Conservation (phyloP, 768 basidiomycete genomes). For the Boletellus ananas region DNA sequence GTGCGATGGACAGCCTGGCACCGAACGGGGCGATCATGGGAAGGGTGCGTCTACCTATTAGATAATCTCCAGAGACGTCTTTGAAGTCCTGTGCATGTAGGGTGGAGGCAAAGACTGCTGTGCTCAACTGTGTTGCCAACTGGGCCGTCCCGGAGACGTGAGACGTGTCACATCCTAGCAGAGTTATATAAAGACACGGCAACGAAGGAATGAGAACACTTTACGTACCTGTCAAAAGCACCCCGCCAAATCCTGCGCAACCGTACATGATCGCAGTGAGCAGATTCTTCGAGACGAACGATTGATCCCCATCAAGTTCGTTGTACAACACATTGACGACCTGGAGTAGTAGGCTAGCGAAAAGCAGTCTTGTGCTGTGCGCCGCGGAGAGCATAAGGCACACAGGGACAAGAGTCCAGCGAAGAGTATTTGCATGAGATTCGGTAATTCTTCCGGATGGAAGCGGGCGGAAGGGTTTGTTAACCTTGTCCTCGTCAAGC, state of each 20-base stretch:
- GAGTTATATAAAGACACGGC: background rate
- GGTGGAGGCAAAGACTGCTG: slow-evolving; percentile 29
- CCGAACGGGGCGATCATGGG: slow-evolving; percentile 36
- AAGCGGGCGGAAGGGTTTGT: slow-evolving; percentile 41
- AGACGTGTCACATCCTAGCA: slow-evolving; percentile 15
- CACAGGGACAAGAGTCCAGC: slow-evolving; percentile 31
- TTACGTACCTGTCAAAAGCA: slow-evolving; percentile 31
- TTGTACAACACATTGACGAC: slow-evolving; percentile 32
- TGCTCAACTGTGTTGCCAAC: slow-evolving; percentile 27
- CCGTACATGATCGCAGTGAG: slow-evolving; percentile 33
- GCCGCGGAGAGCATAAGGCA: slow-evolving; percentile 31
- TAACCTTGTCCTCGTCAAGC: slow-evolving; percentile 38
- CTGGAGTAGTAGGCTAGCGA: slow-evolving; percentile 26
- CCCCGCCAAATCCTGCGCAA: slow-evolving; percentile 32
- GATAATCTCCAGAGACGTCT: slow-evolving; percentile 39
- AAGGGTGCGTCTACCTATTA: slow-evolving; percentile 35
- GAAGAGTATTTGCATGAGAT: slow-evolving; percentile 30
- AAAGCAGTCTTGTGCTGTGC: slow-evolving; percentile 28
- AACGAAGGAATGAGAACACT: background rate
- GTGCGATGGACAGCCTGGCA: slow-evolving; percentile 14
- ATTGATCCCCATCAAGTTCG: slow-evolving; percentile 14
- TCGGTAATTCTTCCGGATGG: slow-evolving; percentile 39
- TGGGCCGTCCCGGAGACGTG: slow-evolving; percentile 6
- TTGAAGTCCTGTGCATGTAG: slow-evolving; percentile 32
- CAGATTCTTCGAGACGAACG: slow-evolving; percentile 15